Base-by-base conservation (phyloP, 140 eudicot genomes). In the Bidens hawaiensis region DNA sequence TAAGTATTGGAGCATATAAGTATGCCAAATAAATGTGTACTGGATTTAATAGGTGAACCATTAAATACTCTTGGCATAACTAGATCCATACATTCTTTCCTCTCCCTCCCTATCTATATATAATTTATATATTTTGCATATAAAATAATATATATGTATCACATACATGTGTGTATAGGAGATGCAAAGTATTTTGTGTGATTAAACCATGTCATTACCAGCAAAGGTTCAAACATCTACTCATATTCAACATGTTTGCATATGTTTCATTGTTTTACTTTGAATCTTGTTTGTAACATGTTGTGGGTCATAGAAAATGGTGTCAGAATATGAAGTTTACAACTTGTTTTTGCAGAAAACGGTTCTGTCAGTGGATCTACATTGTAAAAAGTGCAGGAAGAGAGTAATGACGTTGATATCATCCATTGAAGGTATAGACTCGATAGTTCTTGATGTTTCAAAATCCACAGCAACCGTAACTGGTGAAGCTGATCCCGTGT, bases 401-500 rank as follows among this genome's bases (percentile, higher is more conserved):
- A 81, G 75, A 58, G 82, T 78, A 33, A 80, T 80, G 83, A 75
- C 68, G 75, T 61, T 51, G 68, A 80, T 84, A 45, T 77, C 87
- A 78, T 71, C 71, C 10, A 36, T 84, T 27, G 76, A 84, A 68
- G 82, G 84, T 38, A 65, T 80, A 65, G 65, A 56, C 33, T 81
- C 83, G 6, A 78, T 81, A n/a, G 83, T 72, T 49, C 83, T 80
- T 15, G 87, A 75, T 57, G 82, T 82, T 47, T 62, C 82, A 4
- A 75, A 84, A 62, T 81, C 67, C 59, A 78, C 79, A 19, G 87
- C 60, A 30, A 75, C 87, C 6, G 68, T 84, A 25, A 78, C 76
- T 13, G 93, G 87, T 13, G 93, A 81, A 33, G 87, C 87, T 23
- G 93, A 78, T 81, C 85, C 81, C 4, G 78, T 75, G 3, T 61